Evolutionary conservation across 1,284 basidiomycete genomes (phyloP).

Genomic region (Veloboletus limbatus): DNA sequence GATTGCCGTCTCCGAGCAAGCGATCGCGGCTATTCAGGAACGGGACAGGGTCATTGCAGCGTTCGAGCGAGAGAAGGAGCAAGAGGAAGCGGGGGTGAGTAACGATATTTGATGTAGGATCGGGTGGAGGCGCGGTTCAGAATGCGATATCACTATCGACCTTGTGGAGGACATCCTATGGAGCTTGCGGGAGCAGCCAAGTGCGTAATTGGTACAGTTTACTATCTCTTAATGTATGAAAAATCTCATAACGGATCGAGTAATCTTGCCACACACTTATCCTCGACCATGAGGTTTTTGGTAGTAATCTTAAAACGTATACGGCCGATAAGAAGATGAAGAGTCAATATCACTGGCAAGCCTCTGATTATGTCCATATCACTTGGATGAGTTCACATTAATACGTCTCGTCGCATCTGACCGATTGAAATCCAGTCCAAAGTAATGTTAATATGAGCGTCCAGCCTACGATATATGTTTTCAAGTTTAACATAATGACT

Average conservation of each 20-base stretch:
- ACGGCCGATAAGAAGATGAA: no score
- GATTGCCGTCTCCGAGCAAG: constrained; percentile 24
- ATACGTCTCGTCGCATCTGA: no score
- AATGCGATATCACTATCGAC: not conserved
- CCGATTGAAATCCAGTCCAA: no score
- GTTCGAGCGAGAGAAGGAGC: constrained; percentile 7
- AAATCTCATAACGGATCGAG: no score
- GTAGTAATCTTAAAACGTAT: no score
- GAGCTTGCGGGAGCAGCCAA: not conserved
- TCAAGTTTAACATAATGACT: no score
- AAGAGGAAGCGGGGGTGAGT: not conserved
- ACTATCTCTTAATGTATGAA: not conserved
- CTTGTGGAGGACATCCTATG: not conserved
- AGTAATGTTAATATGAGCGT: no score
- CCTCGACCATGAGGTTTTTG: no score
- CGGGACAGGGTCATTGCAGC: constrained; percentile 16
- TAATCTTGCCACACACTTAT: not conserved
- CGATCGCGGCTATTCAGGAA: constrained; percentile 19
- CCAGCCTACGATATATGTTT: no score
- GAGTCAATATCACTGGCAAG: no score
- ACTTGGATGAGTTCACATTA: no score
- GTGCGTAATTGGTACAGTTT: not conserved
- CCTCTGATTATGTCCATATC: no score
- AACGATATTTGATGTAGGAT: not conserved
- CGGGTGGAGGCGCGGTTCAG: not conserved